These are phyloP conservation scores for Panicum miliaceum DNA, from an alignment of 176 grass and related monocot species.

Conservation along the genomic window DNA sequence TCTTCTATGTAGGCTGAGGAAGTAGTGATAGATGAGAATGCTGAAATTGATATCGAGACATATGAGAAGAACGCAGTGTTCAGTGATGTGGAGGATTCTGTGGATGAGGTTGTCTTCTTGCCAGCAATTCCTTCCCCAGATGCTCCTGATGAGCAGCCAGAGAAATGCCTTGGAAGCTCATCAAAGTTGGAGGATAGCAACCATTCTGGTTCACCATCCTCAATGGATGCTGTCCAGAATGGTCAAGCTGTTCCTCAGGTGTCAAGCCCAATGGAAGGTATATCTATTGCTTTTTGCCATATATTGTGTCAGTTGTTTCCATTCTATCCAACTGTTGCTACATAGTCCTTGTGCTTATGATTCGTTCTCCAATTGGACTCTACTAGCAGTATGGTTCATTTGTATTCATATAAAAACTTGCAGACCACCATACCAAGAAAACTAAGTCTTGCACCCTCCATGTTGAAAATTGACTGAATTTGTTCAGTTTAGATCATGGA, in stretches of 20 bases:
- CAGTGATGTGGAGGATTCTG: constrained; percentile 66
- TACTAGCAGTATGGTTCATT: constrained; percentile 22
- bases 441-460: neutral
- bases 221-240: constrained; percentile 81
- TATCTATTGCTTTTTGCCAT: neutral
- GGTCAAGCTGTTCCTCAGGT: constrained; percentile 66
- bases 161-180: constrained; percentile 89
- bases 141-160: constrained; percentile 77
- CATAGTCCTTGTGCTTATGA: constrained; percentile 11
- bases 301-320: neutral
- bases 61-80: constrained; percentile 66
- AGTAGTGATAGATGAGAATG: constrained; percentile 74
- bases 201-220: constrained; percentile 83
- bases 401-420: constrained; percentile 14
- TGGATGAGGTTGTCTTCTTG: constrained; percentile 68
- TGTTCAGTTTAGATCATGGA: constrained; percentile 4
- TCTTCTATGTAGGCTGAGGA: constrained; percentile 73
- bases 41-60: constrained; percentile 74
- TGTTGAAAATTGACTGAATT: neutral
- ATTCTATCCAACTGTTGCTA: neutral
- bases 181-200: constrained; percentile 92
- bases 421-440: constrained; percentile 10
- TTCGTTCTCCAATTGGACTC: constrained; percentile 31
- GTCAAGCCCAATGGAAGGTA: constrained; percentile 82
- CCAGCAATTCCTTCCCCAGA: constrained; percentile 81